phyloP scores from a whole-genome alignment of 345 rosid genomes.

The Draba incana region DNA sequence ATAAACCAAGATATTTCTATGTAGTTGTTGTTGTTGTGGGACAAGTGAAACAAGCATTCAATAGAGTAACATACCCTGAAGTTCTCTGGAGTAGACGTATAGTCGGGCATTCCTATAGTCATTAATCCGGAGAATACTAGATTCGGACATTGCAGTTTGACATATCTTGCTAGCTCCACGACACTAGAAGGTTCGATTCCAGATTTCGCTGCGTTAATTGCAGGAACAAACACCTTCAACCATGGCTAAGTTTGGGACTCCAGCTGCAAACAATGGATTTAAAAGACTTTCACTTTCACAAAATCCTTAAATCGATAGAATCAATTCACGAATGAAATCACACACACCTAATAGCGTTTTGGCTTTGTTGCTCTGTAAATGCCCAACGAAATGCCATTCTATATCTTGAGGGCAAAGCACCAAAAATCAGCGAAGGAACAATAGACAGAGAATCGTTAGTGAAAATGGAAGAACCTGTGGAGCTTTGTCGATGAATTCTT shows the following conservation, averaged over 20 bases:
- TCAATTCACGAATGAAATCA: background rate
- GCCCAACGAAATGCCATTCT: slow-evolving; percentile 90
- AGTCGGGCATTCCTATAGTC: slow-evolving; percentile 95
- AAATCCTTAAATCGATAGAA: background rate
- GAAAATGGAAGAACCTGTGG: slow-evolving; percentile 56
- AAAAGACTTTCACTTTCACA: slow-evolving; percentile 24
- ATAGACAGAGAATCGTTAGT: background rate
- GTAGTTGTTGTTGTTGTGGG: background rate
- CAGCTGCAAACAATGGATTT: slow-evolving; percentile 54
- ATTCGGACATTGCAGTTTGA: slow-evolving; percentile 68
- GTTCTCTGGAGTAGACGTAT: slow-evolving; percentile 86
- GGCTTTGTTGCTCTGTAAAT: slow-evolving; percentile 91
- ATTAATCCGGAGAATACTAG: slow-evolving; percentile 80
- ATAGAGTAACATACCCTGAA: slow-evolving; percentile 58
- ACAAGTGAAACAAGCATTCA: slow-evolving; percentile 2
- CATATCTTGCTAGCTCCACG: slow-evolving; percentile 68
- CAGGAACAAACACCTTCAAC: slow-evolving; percentile 55
- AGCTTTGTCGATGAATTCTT: slow-evolving; percentile 84
- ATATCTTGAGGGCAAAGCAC: slow-evolving; percentile 68
- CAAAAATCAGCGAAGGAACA: background rate
- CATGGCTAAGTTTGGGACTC: slow-evolving; percentile 76
- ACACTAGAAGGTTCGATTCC: slow-evolving; percentile 80
- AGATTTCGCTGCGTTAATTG: slow-evolving; percentile 71
- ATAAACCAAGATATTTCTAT: background rate
- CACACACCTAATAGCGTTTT: slow-evolving; percentile 71